Evolutionary conservation across 257 asterid genomes (phyloP).

Genomic region (Haberlea rhodopensis): DNA sequence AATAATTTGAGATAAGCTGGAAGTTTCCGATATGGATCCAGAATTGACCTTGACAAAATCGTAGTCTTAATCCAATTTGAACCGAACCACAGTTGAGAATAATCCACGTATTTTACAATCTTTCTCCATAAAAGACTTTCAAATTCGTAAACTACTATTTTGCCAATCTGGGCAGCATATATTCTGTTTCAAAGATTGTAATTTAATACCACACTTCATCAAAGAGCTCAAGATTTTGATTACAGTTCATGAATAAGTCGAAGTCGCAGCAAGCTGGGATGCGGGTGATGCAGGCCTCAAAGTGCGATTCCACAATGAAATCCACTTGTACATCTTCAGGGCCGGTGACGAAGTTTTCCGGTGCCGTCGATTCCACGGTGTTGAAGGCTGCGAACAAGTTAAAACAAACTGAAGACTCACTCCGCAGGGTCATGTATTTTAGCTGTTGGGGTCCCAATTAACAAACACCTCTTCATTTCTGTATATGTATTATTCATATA

Average conservation of each 20-base stretch:
- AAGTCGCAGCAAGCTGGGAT: constrained; percentile 30
- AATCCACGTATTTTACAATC: too few relatives aligned
- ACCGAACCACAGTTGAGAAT: not conserved
- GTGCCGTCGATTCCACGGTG: constrained; percentile 31
- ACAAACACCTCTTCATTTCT: too few relatives aligned
- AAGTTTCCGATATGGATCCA: not conserved
- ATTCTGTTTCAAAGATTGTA: not conserved
- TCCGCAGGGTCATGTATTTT: constrained; percentile 60
- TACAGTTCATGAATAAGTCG: constrained; percentile 32
- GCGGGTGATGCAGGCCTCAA: constrained; percentile 45
- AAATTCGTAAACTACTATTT: too few relatives aligned
- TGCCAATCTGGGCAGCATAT: too few relatives aligned
- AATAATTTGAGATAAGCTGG: not conserved
- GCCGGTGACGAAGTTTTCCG: constrained; percentile 35
- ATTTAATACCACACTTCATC: too few relatives aligned
- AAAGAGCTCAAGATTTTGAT: not conserved
- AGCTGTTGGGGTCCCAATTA: constrained; percentile 70
- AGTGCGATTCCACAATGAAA: constrained; percentile 26
- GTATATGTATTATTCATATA: too few relatives aligned
- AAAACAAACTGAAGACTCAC: constrained; percentile 54
- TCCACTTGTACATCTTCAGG: constrained; percentile 27
- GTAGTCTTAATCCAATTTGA: not conserved
- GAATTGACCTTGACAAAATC: not conserved
- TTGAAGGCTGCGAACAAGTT: constrained; percentile 28
- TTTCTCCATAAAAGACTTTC: not conserved